A percentile compares a stretch with the other conserved stretches of the same genome.
Evolutionary conservation across 2,329 filamentous ascomycete genomes (phyloP).

Genomic region (Ophiostoma australiae): DNA sequence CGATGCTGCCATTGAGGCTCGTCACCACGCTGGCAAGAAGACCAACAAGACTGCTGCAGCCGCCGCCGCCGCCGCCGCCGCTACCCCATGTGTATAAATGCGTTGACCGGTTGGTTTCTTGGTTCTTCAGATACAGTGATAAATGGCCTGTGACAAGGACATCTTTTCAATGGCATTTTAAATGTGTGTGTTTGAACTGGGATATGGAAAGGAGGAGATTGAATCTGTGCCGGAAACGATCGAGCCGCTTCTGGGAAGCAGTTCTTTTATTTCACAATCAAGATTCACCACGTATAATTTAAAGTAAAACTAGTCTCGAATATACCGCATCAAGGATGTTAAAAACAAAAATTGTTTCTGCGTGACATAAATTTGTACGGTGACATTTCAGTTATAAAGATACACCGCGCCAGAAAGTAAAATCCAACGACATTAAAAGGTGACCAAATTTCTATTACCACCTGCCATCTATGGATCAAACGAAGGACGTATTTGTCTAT

Average conservation of each 20-base stretch:
- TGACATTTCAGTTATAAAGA: background rate
- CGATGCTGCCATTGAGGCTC: constrained; percentile 12
- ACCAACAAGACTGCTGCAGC: constrained; percentile 2
- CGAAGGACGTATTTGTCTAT: constrained; percentile 2
- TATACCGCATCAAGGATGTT: constrained; percentile 10
- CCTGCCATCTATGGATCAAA: background rate
- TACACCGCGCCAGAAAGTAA: too few species aligned
- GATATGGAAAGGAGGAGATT: background rate
- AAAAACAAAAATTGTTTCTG: background rate
- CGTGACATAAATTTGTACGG: background rate
- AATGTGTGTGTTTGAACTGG: background rate
- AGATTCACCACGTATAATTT: constrained; percentile 4
- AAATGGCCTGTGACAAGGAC: background rate
- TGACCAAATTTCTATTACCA: background rate
- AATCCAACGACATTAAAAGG: background rate
- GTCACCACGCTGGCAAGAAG: constrained; percentile 19
- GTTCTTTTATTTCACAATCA: background rate
- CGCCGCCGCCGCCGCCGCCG: background rate
- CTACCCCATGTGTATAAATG: background rate
- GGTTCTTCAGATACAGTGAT: background rate
- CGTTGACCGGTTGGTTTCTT: background rate
- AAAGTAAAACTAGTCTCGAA: constrained; percentile 10
- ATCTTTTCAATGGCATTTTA: background rate
- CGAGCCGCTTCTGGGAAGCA: background rate
- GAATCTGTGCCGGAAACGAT: background rate